Evolutionary conservation across 345 rosid species (phyloP).

Genomic region (Aquilaria sinensis): DNA sequence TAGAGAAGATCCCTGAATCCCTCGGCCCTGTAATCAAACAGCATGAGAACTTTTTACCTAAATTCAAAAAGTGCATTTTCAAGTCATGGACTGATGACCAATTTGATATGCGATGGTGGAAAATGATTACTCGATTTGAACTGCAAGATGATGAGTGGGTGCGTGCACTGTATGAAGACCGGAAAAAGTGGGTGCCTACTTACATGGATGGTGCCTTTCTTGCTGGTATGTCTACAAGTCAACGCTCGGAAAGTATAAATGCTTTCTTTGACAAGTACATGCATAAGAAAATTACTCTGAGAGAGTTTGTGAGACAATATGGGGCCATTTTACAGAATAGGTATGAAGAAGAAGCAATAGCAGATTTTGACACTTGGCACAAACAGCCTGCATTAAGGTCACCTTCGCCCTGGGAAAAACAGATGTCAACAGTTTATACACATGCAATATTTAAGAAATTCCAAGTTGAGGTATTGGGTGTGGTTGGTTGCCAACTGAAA

Average conservation of each 20-base stretch:
- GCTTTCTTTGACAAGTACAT: conserved; percentile 54
- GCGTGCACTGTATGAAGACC: conserved; percentile 48
- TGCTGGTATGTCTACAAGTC: conserved; percentile 55
- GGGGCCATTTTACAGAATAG: conserved; percentile 47
- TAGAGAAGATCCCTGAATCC: conserved; percentile 38
- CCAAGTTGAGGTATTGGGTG: conserved; percentile 66
- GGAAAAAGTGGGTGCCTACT: conserved; percentile 51
- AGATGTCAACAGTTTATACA: conserved; percentile 48
- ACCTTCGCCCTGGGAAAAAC: conserved; percentile 71
- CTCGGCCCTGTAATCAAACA: conserved; percentile 33
- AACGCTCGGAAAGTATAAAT: conserved; percentile 55
- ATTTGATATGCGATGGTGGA: conserved; percentile 59
- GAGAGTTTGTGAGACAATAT: conserved; percentile 56
- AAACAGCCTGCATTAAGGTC: conserved; percentile 60
- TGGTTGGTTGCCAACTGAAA: conserved; percentile 62
- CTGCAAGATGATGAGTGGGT: conserved; percentile 50
- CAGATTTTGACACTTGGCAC: conserved; percentile 63
- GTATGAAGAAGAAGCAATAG: conserved; percentile 61
- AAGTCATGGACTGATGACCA: conserved; percentile 55
- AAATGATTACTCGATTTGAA: conserved; percentile 51
- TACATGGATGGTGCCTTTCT: conserved; percentile 39
- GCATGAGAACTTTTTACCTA: conserved; percentile 44
- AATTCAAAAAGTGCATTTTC: conserved; percentile 58
- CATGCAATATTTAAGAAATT: conserved; percentile 60
- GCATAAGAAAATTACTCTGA: conserved; percentile 53